phyloP scores from a whole-genome alignment of 78 protist species.

The Mantamonas sphyraenae region DNA sequence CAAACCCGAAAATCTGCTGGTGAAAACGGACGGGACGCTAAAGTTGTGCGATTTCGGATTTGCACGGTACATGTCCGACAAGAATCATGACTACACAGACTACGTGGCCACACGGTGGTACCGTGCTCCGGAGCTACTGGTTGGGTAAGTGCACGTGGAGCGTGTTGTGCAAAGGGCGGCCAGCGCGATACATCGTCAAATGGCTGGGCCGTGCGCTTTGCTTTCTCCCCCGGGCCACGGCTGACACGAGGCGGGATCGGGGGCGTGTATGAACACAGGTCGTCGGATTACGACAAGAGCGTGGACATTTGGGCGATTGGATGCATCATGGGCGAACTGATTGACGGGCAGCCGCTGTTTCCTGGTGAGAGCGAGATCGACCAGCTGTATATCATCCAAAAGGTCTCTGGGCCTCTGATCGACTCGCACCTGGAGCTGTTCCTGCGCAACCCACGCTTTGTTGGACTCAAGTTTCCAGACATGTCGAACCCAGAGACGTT shows the following conservation, averaged over 20 bases:
- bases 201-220: not conserved
- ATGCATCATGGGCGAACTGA: constrained; percentile 65
- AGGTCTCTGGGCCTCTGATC: constrained; percentile 24
- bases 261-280: not conserved
- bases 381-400: constrained; percentile 57
- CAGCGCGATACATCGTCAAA: not conserved
- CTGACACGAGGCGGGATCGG: not conserved
- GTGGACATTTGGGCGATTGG: constrained; percentile 73
- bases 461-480: constrained; percentile 25
- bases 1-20: constrained; percentile 65
- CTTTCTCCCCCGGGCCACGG: not conserved
- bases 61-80: constrained; percentile 2
- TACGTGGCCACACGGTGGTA: constrained; percentile 86
- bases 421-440: constrained; percentile 18
- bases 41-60: constrained; percentile 66
- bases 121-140: constrained; percentile 59
- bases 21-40: constrained; percentile 20
- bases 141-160: constrained; percentile 26
- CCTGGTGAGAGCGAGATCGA: constrained; percentile 70
- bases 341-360: constrained; percentile 59
- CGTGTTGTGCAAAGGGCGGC: too few relatives aligned
- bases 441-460: constrained; percentile 35
- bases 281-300: not conserved
- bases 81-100: constrained; percentile 37
- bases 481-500: constrained; percentile 34